A percentile compares a stretch with the other conserved stretches of the same genome.
These are phyloP conservation scores for Phanerochaete carnosa DNA, from an alignment of 768 basidiomycete species.

Conservation along the genomic window DNA sequence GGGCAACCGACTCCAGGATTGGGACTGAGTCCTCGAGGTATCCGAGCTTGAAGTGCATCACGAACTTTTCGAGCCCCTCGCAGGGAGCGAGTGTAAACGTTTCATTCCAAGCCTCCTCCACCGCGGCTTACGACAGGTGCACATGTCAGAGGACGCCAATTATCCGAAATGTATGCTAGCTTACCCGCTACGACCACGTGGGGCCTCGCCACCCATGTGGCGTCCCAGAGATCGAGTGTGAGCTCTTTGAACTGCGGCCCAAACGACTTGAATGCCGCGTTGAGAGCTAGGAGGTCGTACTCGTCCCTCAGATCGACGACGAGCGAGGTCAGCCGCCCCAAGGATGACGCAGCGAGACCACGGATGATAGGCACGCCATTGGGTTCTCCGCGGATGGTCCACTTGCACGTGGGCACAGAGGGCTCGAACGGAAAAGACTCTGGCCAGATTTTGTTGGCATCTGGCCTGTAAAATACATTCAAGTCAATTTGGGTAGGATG, in stretches of 20 bases:
- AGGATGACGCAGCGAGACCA: not conserved
- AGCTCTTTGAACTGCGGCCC: not conserved
- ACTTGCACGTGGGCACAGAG: not conserved
- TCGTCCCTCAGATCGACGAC: not conserved
- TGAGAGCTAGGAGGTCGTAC: not conserved
- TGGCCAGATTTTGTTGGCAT: not conserved
- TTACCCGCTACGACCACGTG: too few relatives aligned
- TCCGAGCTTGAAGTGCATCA: not conserved
- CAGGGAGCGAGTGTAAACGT: not conserved
- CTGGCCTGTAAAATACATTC: not conserved
- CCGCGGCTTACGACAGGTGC: not conserved
- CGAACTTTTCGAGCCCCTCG: not conserved
- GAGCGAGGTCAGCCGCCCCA: not conserved
- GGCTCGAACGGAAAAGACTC: not conserved
- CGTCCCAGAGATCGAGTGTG: not conserved
- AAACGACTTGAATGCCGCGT: not conserved
- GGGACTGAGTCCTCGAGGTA: not conserved
- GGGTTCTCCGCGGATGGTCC: not conserved
- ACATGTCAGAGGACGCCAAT: too few relatives aligned
- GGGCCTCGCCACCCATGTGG: not conserved
- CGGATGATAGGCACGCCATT: not conserved
- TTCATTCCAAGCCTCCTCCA: not conserved
- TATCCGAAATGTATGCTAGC: too few relatives aligned
- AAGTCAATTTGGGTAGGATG: not conserved
- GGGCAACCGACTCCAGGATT: not conserved